phyloP scores from a whole-genome alignment of 2,329 filamentous ascomycete genomes.

The Clonostachys byssicola region DNA sequence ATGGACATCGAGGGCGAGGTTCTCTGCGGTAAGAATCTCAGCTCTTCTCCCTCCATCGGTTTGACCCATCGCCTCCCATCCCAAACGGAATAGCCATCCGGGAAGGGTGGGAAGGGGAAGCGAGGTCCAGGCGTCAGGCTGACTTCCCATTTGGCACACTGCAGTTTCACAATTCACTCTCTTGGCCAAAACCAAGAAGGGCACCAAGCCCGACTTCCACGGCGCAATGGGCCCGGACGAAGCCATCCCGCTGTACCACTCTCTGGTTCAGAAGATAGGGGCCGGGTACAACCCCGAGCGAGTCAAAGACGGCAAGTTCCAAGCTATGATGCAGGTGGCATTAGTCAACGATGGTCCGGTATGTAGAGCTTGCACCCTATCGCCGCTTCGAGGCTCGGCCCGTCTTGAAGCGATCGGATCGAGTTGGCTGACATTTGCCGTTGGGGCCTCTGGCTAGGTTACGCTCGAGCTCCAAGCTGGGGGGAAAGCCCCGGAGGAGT shows the following conservation, averaged over 20 bases:
- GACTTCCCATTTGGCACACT: not conserved
- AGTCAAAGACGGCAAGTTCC: constrained; percentile 94
- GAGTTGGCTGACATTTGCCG: not conserved
- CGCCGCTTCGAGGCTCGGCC: too few relatives aligned
- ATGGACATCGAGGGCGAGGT: constrained; percentile 87
- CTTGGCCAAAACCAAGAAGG: constrained; percentile 89
- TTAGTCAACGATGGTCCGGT: constrained; percentile 82
- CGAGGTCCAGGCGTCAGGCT: not conserved
- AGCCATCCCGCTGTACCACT: constrained; percentile 76
- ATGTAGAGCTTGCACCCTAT: constrained; percentile 11
- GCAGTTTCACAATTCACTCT: constrained; percentile 96
- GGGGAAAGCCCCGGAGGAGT: not conserved
- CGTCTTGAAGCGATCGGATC: not conserved
- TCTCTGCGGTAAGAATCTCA: constrained; percentile 68
- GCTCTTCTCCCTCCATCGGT: too few relatives aligned
- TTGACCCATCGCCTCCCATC: too few relatives aligned
- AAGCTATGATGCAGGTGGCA: constrained; percentile 98
- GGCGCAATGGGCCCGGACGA: constrained; percentile 75
- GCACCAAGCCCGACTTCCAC: constrained; percentile 93
- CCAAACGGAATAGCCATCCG: too few relatives aligned
- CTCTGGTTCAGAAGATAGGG: constrained; percentile 75
- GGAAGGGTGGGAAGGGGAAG: too few relatives aligned
- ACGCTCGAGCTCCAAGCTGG: constrained; percentile 7
- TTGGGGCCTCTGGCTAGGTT: not conserved
- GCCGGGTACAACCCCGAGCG: constrained; percentile 66